Percentiles rank a stretch among this genome's conserved stretches.
Conservation (phyloP, 306 rosid genomes). For the Malus sieversii region DNA sequence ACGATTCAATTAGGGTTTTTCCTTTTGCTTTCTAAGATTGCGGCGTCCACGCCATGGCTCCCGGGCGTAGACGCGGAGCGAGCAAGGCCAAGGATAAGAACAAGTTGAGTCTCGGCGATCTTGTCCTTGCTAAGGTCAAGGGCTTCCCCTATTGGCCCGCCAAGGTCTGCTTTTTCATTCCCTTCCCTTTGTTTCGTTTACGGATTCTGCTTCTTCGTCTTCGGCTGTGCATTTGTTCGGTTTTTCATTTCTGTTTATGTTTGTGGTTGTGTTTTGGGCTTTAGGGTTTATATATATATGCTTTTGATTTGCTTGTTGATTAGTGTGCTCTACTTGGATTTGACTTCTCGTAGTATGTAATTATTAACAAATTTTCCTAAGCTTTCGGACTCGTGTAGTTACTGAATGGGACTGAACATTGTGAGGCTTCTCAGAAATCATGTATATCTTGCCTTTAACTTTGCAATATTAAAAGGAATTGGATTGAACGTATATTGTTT, state of each 20-base stretch:
- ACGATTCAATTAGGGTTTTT: conserved; percentile 7
- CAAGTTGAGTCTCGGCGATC: conserved; percentile 84
- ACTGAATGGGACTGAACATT: neutral
- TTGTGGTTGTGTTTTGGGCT: neutral
- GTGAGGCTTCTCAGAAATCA: neutral
- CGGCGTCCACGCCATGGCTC: conserved; percentile 65
- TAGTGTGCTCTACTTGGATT: neutral
- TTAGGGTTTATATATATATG: neutral
- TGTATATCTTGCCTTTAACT: neutral
- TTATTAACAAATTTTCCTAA: neutral
- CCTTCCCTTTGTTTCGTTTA: neutral
- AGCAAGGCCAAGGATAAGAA: conserved; percentile 61
- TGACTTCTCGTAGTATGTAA: neutral
- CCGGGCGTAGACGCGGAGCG: conserved; percentile 91
- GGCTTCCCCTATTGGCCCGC: conserved; percentile 99
- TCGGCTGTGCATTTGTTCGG: neutral
- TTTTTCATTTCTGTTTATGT: neutral
- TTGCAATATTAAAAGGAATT: neutral
- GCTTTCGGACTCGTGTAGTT: neutral
- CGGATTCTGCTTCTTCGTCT: conserved; percentile 1
- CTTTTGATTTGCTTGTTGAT: neutral
- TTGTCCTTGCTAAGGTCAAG: conserved; percentile 98
- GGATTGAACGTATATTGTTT: neutral
- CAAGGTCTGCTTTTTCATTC: conserved; percentile 46
- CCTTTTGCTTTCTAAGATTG: conserved; percentile 18